Percentiles rank a stretch among this genome's conserved stretches.
These are phyloP conservation scores for Obelidium mucronatum DNA, from an alignment of 192 early-diverging fungal species.

Conservation along the genomic window DNA sequence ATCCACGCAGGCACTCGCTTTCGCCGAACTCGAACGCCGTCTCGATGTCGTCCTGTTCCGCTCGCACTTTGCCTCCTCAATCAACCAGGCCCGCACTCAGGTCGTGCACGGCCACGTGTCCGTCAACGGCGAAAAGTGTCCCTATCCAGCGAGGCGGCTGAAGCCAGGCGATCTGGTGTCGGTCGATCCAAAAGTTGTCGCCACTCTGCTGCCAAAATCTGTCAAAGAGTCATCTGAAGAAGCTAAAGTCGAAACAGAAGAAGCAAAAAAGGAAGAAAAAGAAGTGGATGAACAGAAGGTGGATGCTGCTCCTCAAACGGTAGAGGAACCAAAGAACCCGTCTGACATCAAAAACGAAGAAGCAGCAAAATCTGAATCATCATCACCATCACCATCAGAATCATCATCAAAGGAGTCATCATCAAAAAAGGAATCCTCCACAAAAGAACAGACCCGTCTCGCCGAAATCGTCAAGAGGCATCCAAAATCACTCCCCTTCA, in stretches of 20 bases:
- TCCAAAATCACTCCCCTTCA: conserved; percentile 55
- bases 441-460: neutral
- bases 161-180: conserved; percentile 90
- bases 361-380: conserved; percentile 58
- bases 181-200: conserved; percentile 78
- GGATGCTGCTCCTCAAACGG: conserved; percentile 87
- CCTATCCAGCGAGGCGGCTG: conserved; percentile 79
- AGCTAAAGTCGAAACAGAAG: conserved; percentile 44
- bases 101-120: conserved; percentile 88
- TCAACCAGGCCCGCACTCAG: conserved; percentile 84
- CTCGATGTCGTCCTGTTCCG: conserved; percentile 95
- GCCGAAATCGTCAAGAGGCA: conserved; percentile 63
- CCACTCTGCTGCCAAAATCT: conserved; percentile 39
- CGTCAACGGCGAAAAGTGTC: conserved; percentile 88
- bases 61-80: conserved; percentile 85
- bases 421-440: conserved; percentile 57
- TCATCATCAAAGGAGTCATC: conserved; percentile 80
- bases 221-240: neutral
- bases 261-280: neutral
- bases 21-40: conserved; percentile 88
- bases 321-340: conserved; percentile 50
- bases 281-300: conserved; percentile 78
- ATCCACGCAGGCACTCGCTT: conserved; percentile 70
- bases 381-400: conserved; percentile 66
- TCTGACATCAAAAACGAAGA: neutral